Base-by-base conservation (phyloP, 805 yeast species). In the Candida awuae region DNA sequence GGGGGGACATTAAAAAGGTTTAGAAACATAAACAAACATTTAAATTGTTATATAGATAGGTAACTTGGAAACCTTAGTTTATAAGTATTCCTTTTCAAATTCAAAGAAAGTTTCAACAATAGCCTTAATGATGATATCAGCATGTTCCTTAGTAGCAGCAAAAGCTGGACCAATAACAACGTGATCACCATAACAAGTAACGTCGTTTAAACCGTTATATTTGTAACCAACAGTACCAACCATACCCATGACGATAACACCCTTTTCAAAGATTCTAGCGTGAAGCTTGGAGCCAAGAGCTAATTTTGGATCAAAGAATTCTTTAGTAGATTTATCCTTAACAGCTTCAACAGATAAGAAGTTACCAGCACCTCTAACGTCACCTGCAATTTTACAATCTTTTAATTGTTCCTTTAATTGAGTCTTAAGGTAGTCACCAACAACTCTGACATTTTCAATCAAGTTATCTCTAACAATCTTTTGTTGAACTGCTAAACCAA, bases 341-440 rank as follows among this genome's bases (percentile, higher is more conserved):
- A 75, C 80, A 37, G 74, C 62, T 55, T 77, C 83, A 34, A 77
- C 50, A 4, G 75, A 63, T 69, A 78, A 65, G 58, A 77, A 77
- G 29, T 74, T 71, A 44, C 82, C 83, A 41, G 73, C 61, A 39
- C 84, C 84, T 57, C 84, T 67, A 28, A 77, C 68, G 47, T 77
- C 77, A 42, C 80, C 83, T 17, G 66, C 75, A 37, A 67, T 61
- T 37, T 57, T 57, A 42, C 51, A 52, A 32, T 59, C 59, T 34
- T 59, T 58, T 15, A 69, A 47, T 29, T 56, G 54, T 23, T 56
- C 56, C 42, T 57, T 55, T 35, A 73, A 55, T 46, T 53, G 56
- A 14, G 47, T 49, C 44, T 65, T 73, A 49, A 73, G 46, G 43
- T 66, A 55, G 40, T 51, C 61, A 43, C 78, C 79, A 50, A 52